phyloP scores from a whole-genome alignment of 495 filamentous ascomycete species.

The Hapsidospora chrysogenum region DNA sequence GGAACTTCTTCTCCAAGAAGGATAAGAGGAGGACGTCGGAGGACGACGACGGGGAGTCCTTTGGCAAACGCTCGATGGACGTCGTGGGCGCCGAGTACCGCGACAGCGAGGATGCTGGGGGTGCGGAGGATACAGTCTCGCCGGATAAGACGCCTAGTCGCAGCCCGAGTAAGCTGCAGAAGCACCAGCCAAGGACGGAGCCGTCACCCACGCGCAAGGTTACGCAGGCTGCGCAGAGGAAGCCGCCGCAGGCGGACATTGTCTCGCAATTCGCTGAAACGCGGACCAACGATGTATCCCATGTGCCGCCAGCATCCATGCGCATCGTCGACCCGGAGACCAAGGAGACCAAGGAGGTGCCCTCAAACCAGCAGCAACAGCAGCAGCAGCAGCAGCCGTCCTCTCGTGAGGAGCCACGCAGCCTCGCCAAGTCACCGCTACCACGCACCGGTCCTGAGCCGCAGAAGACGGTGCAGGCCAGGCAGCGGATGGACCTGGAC shows the following conservation, averaged over 20 bases:
- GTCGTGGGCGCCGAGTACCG: constrained; percentile 14
- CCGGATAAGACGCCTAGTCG: constrained; percentile 12
- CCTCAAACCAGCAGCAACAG: constrained; percentile 17
- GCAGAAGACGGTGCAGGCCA: constrained; percentile 33
- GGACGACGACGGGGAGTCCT: constrained; percentile 47
- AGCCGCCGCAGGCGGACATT: constrained; percentile 13
- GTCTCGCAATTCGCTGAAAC: constrained; percentile 17
- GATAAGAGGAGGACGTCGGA: constrained; percentile 63
- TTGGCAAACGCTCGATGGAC: constrained; percentile 44
- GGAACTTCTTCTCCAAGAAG: constrained; percentile 88
- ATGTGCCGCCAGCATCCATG: constrained; percentile 35
- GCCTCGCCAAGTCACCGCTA: constrained; percentile 8
- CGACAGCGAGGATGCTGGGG: constrained; percentile 27
- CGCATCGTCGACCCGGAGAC: constrained; percentile 42
- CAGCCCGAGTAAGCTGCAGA: constrained; percentile 55
- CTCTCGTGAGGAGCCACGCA: constrained; percentile 7
- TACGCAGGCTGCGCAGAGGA: constrained; percentile 5
- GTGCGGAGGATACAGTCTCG: constrained; percentile 16
- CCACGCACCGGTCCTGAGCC: constrained; percentile 22
- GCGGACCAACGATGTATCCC: constrained; percentile 23
- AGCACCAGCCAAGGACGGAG: constrained; percentile 38
- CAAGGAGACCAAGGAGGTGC: constrained; percentile 19
- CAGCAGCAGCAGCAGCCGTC: too few relatives aligned
- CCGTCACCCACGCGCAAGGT: constrained; percentile 33
- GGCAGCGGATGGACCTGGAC: constrained; percentile 28